Base-by-base conservation (phyloP, 345 rosid genomes). In the Citrus australasica region DNA sequence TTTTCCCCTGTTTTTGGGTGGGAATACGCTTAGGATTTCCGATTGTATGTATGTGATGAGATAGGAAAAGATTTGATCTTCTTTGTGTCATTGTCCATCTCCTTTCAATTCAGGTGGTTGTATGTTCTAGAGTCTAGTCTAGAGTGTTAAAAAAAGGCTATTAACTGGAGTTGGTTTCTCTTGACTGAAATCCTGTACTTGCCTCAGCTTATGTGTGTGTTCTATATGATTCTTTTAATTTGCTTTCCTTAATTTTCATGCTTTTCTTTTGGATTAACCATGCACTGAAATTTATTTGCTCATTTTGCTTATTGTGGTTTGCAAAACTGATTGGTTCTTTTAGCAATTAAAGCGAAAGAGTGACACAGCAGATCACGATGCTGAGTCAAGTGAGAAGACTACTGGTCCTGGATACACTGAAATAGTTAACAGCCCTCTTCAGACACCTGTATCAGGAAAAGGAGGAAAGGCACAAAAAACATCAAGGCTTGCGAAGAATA, bases 261-360 rank as follows among this genome's bases (percentile, higher is more conserved):
- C 69, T 59, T 69, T 74, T 75, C 75, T 27, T 21, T 65, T 16
- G 3, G 40, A 58, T 58, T 51, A 11, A 17, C 69, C 53, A 24
- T 83, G 62, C 76, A 33, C 72, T 59, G 3, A 53, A 35, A 33
- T 28, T 61, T 81, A 59, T 10, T 64, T 67, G 61, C 59, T 25
- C 68, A 27, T 53, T 2, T 72, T 81, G 73, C 70, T 79, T 67
- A 67, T 74, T 37, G 56, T 75, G 28, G 67, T 78, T 58, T 63
- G 51, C 38, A 80, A 71, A 73, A 53, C 33, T 79, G 5, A 79
- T 62, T 76, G 82, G 32, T 63, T 17, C 28, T 42, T 69, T 75
- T 83, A 89, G 92, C 92, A 86, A 79, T 80, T 91, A 74, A 94
- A 94, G 93, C 86, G 94, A 83, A 94, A 91, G 94, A 86, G 89